A percentile compares a stretch with the other conserved stretches of the same genome.
Evolutionary conservation across 2,329 filamentous ascomycete genomes (phyloP).

Genomic region (Arthrobotrys pseudoclavata): DNA sequence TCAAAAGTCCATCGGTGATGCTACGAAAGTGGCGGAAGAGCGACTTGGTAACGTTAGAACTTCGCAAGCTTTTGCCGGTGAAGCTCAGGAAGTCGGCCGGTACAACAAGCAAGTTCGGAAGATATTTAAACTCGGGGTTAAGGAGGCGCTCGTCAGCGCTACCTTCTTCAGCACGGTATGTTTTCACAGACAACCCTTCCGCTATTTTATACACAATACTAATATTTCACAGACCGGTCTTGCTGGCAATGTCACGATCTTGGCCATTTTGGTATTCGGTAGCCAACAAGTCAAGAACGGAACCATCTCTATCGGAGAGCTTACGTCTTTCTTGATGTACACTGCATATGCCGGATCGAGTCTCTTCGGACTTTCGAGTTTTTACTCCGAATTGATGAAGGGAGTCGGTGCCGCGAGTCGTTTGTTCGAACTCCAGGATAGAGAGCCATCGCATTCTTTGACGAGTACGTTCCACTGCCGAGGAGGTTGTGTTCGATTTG

Average conservation of each 20-base stretch:
- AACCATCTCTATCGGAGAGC: constrained; percentile 87
- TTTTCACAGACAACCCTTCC: constrained; percentile 15
- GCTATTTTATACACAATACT: background rate
- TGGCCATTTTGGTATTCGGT: constrained; percentile 89
- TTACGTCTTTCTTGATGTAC: constrained; percentile 94
- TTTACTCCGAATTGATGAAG: constrained; percentile 99
- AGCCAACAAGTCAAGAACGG: constrained; percentile 90
- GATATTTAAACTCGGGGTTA: constrained; percentile 89
- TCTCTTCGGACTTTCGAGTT: constrained; percentile 92
- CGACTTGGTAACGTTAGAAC: constrained; percentile 97
- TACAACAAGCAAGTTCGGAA: constrained; percentile 94
- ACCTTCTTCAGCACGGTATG: constrained; percentile 82
- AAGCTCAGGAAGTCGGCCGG: constrained; percentile 87
- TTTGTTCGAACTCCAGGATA: constrained; percentile 94
- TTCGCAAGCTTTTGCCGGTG: constrained; percentile 94
- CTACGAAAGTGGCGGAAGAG: constrained; percentile 98
- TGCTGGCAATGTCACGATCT: constrained; percentile 95
- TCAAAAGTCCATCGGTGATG: constrained; percentile 89
- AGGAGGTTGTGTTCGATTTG: background rate
- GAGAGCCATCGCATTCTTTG: constrained; percentile 85
- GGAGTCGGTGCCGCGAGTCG: constrained; percentile 96
- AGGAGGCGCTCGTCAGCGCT: constrained; percentile 87
- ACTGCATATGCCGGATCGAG: constrained; percentile 77
- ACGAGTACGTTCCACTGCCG: constrained; percentile 69
- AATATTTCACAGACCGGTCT: constrained; percentile 77